Conservation (phyloP, 148 eudicot species). For the Vaccinium darrowii region DNA sequence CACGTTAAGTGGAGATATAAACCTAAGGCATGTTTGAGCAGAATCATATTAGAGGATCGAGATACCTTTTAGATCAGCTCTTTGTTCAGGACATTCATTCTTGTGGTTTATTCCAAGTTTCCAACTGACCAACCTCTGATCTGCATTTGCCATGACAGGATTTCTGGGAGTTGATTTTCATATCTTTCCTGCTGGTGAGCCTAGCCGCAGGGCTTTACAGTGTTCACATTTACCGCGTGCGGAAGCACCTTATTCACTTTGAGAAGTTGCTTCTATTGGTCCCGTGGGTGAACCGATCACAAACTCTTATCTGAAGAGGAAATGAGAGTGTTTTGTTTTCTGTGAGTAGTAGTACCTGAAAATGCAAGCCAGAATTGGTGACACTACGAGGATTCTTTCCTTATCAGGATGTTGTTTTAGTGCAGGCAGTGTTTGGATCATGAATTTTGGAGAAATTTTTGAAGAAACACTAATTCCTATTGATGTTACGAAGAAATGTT, state of each 20-base stretch:
- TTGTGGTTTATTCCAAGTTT: background rate
- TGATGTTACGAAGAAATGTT: background rate
- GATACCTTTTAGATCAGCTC: background rate
- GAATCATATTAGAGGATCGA: background rate
- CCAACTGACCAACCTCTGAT: background rate
- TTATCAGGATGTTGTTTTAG: background rate
- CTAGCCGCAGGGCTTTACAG: slow-evolving; percentile 67
- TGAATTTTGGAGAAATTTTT: background rate
- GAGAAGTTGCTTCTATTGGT: slow-evolving; percentile 49
- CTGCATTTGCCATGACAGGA: slow-evolving; percentile 41
- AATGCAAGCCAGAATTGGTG: background rate
- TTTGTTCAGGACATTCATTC: background rate
- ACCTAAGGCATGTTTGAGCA: background rate
- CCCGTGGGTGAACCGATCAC: background rate
- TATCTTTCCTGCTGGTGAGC: slow-evolving; percentile 62
- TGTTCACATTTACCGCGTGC: slow-evolving; percentile 55
- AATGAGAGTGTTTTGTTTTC: background rate
- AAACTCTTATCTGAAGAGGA: background rate
- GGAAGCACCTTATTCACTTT: slow-evolving; percentile 75
- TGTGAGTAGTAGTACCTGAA: background rate
- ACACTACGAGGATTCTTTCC: background rate
- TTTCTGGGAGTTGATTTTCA: slow-evolving; percentile 70
- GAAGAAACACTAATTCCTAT: background rate
- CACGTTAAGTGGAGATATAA: background rate
- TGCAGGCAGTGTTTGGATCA: background rate